Conservation (phyloP, 345 rosid genomes). For the Hirschfeldia incana region DNA sequence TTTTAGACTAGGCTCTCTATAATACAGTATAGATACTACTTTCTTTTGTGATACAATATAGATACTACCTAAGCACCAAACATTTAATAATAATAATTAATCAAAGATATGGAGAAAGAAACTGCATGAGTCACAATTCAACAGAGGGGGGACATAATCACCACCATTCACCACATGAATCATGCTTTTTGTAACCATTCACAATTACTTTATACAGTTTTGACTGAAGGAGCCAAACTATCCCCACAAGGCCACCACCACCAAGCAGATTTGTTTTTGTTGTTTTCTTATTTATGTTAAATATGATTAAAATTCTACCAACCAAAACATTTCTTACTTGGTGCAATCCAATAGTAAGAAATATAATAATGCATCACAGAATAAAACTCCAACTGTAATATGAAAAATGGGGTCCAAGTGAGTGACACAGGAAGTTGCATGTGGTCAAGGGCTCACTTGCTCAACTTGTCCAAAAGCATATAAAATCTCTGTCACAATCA, state of each 20-base stretch:
- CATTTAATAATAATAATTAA: background rate
- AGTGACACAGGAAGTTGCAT: constrained; percentile 29
- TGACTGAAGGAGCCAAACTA: background rate
- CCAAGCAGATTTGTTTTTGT: background rate
- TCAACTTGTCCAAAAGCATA: constrained; percentile 25
- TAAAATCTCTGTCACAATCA: background rate
- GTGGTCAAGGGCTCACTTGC: constrained; percentile 21
- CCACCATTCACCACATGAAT: constrained; percentile 24
- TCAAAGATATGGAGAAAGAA: background rate
- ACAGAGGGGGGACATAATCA: background rate
- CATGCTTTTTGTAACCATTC: constrained; percentile 3
- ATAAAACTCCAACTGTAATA: background rate
- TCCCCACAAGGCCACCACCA: constrained; percentile 17
- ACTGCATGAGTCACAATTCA: constrained; percentile 18
- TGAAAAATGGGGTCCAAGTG: constrained; percentile 27
- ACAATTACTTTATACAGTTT: background rate
- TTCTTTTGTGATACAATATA: no score
- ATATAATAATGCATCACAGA: background rate
- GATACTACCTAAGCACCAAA: background rate
- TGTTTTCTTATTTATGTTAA: constrained; percentile 4
- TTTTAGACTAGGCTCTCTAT: background rate
- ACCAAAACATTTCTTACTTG: background rate
- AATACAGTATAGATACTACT: background rate
- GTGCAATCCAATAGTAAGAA: background rate
- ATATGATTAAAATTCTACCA: background rate